These are phyloP conservation scores for Neurospora tetrasperma DNA, from an alignment of 495 filamentous ascomycete species.

Conservation along the genomic window DNA sequence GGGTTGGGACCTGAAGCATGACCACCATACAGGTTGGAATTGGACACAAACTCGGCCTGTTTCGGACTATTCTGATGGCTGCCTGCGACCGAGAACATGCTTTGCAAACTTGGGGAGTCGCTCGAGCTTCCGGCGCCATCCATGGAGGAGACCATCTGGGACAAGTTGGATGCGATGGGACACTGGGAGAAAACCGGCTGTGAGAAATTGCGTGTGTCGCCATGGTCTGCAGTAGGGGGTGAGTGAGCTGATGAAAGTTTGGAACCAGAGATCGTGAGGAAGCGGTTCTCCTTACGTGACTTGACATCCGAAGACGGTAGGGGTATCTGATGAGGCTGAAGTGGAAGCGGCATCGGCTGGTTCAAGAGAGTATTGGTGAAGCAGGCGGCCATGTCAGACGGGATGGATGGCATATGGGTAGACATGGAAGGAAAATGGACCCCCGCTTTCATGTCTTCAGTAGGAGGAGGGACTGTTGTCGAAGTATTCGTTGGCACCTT, in stretches of 20 bases:
- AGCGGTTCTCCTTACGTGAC: conserved; percentile 30
- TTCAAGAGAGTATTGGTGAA: conserved; percentile 35
- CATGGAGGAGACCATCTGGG: not conserved
- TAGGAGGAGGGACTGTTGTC: conserved; percentile 5
- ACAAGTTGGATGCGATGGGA: not conserved
- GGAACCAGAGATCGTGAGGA: conserved; percentile 6
- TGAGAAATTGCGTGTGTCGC: conserved; percentile 26
- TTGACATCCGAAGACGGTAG: conserved; percentile 26
- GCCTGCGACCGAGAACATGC: not conserved
- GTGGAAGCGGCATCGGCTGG: conserved; percentile 30
- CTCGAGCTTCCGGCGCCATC: not conserved
- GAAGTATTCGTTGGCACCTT: conserved; percentile 35
- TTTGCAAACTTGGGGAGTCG: conserved; percentile 1
- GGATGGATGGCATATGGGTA: conserved; percentile 9
- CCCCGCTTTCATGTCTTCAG: conserved; percentile 8
- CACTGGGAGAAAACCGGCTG: conserved; percentile 15
- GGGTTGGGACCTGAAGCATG: not conserved
- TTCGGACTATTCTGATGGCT: not conserved
- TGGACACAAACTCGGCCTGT: conserved; percentile 4
- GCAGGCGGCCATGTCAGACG: conserved; percentile 27
- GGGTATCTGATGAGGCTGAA: conserved; percentile 16
- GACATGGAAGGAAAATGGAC: not conserved
- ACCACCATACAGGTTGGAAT: not conserved
- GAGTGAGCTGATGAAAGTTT: conserved; percentile 5
- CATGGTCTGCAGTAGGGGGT: conserved; percentile 11